Evolutionary conservation across 148 eudicot species (phyloP).

Genomic region (Chenopodium formosanum): DNA sequence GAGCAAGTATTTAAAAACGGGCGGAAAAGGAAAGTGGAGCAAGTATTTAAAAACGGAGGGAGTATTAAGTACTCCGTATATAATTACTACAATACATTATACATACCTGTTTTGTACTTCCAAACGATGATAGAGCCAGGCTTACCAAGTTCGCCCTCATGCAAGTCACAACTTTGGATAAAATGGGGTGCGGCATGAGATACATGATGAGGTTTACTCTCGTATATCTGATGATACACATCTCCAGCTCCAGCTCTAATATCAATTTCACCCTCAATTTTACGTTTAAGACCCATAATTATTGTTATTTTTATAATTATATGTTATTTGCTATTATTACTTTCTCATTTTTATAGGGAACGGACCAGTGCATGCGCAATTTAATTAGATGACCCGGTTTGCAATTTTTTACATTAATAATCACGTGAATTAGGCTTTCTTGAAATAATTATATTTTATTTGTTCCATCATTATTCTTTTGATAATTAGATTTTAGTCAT

Average conservation of each 20-base stretch:
- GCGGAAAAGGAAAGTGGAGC: no score
- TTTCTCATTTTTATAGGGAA: background rate
- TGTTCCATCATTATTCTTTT: background rate
- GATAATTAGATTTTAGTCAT: no score
- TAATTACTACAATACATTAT: background rate
- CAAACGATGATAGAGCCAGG: slow-evolving; percentile 13
- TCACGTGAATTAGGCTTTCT: background rate
- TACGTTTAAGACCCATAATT: slow-evolving; percentile 15
- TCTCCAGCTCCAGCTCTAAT: slow-evolving; percentile 18
- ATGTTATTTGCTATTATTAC: no score
- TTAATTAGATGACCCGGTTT: background rate
- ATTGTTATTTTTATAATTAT: no score
- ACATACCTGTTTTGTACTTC: slow-evolving; percentile 18
- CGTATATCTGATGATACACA: slow-evolving; percentile 12
- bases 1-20: no score
- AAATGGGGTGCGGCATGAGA: slow-evolving; percentile 24
- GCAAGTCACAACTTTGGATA: slow-evolving; percentile 22
- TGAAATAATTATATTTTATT: background rate
- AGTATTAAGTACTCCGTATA: no score
- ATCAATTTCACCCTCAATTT: slow-evolving; percentile 25
- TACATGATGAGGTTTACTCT: slow-evolving; percentile 22
- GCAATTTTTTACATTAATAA: background rate
- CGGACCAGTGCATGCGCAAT: background rate
- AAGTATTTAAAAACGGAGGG: no score
- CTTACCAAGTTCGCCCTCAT: slow-evolving; percentile 14